A percentile compares a stretch with the other conserved stretches of the same genome.
Conservation (phyloP, 192 early-diverging fungal species). For the Dimargaris verticillata region DNA sequence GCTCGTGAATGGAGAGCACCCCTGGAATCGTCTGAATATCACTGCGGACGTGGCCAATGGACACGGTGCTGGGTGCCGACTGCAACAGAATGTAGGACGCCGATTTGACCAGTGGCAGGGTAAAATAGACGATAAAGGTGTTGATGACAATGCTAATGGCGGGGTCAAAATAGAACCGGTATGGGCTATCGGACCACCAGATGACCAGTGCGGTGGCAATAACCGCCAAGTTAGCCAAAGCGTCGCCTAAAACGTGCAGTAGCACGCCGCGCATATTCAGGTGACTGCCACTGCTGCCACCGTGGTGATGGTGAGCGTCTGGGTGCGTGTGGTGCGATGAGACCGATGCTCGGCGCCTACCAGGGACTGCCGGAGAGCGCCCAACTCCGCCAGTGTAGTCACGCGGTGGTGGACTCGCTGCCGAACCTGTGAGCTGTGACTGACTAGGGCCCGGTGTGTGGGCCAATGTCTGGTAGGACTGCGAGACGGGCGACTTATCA, state of each 20-base stretch:
- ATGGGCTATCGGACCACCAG: constrained; percentile 43
- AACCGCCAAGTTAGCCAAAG: constrained; percentile 74
- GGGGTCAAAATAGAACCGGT: constrained; percentile 78
- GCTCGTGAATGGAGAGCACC: constrained; percentile 66
- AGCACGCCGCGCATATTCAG: constrained; percentile 66
- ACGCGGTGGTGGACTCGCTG: constrained; percentile 2
- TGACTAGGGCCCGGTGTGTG: too few relatives aligned
- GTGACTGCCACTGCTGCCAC: constrained; percentile 18
- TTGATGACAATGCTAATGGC: constrained; percentile 43
- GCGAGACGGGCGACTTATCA: too few relatives aligned
- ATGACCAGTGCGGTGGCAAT: constrained; percentile 64
- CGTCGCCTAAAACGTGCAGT: constrained; percentile 82
- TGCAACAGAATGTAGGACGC: constrained; percentile 70
- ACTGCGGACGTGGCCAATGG: constrained; percentile 42
- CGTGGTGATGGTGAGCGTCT: constrained; percentile 12
- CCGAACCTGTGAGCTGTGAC: too few relatives aligned
- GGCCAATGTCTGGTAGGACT: too few relatives aligned
- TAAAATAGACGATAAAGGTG: constrained; percentile 28
- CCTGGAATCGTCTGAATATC: constrained; percentile 41
- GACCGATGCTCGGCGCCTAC: too few relatives aligned
- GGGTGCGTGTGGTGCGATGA: too few relatives aligned
- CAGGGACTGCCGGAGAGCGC: too few relatives aligned
- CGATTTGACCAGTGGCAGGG: constrained; percentile 42
- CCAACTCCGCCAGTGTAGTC: too few relatives aligned
- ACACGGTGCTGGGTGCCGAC: constrained; percentile 50